phyloP scores from a whole-genome alignment of 225 moss, liverwort and hornwort species.

The Pseudisothecium myosuroides region DNA sequence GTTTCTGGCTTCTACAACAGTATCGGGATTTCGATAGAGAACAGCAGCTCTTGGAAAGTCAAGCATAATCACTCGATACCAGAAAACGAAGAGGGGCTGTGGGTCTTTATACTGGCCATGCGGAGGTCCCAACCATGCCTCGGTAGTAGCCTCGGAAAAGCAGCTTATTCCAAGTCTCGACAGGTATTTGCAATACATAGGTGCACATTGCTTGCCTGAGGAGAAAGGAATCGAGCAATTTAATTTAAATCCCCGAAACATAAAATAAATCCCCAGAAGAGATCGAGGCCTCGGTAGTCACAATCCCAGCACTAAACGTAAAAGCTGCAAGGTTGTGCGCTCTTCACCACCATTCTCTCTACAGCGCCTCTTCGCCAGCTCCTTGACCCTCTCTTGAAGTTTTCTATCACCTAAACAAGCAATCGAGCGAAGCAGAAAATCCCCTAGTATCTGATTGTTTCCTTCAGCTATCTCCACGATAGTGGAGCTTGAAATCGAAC shows the following conservation, averaged over 20 bases:
- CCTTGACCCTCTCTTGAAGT: not conserved
- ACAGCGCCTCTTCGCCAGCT: not conserved
- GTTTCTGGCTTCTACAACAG: not conserved
- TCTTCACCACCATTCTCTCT: not conserved
- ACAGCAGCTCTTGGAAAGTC: not conserved
- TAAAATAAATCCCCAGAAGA: not conserved
- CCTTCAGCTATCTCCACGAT: not conserved
- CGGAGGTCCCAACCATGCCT: not conserved
- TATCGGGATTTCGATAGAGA: not conserved
- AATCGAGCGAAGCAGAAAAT: not conserved
- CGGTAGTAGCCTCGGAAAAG: not conserved
- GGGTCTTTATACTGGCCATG: not conserved
- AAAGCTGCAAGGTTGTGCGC: not conserved
- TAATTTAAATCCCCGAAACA: not conserved
- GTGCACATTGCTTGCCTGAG: not conserved
- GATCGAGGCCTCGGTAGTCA: not conserved
- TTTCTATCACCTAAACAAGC: not conserved
- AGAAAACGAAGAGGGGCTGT: not conserved
- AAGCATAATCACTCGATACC: not conserved
- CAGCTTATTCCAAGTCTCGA: not conserved
- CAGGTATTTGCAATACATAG: not conserved
- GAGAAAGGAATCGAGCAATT: not conserved
- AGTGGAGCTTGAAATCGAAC: not conserved
- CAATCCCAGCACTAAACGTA: not conserved
- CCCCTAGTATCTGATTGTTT: not conserved